A percentile compares a stretch with the other conserved stretches of the same genome.
Evolutionary conservation across 2,329 filamentous ascomycete species (phyloP).

Genomic region (Iodosphaeria phyllophila): DNA sequence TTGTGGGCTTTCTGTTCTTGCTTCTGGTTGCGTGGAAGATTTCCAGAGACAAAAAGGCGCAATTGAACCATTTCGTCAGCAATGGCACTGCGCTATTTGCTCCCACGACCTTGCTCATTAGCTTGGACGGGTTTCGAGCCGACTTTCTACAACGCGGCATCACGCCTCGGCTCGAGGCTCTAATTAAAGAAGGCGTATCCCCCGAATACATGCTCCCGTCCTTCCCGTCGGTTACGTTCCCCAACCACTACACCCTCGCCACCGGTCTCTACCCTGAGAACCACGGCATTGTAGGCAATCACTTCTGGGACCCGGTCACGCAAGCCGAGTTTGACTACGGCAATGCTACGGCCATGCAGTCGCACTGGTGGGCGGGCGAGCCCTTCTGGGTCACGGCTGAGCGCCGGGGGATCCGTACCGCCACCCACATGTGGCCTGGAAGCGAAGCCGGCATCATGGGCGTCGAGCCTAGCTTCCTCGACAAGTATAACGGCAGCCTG

Average conservation of each 20-base stretch:
- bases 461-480: constrained; percentile 62
- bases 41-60: constrained; percentile 24
- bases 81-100: constrained; percentile 84
- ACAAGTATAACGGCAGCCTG: constrained; percentile 71
- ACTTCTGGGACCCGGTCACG: constrained; percentile 72
- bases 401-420: constrained; percentile 55
- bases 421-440: constrained; percentile 97
- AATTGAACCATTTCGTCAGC: constrained; percentile 24
- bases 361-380: constrained; percentile 91
- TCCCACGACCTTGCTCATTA: constrained; percentile 84
- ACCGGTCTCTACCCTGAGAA: constrained; percentile 85
- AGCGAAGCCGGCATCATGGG: constrained; percentile 70
- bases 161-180: constrained; percentile 63
- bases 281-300: constrained; percentile 86
- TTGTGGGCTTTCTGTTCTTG: constrained; percentile 34
- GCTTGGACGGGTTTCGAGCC: constrained; percentile 86
- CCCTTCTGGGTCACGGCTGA: constrained; percentile 91
- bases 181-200: constrained; percentile 70
- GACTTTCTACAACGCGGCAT: constrained; percentile 75
- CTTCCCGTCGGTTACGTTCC: constrained; percentile 92
- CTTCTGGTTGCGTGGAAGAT: constrained; percentile 40
- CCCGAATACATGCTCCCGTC: constrained; percentile 85
- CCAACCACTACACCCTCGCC: constrained; percentile 85
- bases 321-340: constrained; percentile 78
- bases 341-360: constrained; percentile 53